Base-by-base conservation (phyloP, 768 basidiomycete genomes). In the Sporobolomyces roseus region DNA sequence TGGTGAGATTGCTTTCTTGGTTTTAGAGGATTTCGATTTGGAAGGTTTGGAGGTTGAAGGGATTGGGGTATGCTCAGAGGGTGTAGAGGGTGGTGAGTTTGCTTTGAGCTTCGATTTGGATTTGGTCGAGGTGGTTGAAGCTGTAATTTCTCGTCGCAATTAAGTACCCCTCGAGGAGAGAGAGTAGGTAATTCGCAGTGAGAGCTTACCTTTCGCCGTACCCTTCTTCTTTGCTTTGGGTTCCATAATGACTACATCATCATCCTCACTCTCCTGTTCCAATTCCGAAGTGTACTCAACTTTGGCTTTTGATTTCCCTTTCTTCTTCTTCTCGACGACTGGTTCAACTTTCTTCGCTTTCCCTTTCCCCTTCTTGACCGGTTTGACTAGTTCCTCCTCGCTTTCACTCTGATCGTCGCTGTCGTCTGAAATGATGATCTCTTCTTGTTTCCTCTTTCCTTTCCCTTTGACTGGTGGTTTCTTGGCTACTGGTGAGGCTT, bases 31-130 rank as follows among this genome's bases (percentile, higher is more conserved):
- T 33, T 58, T 65, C 48, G 41, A 41, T 25, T 46, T 55, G 30
- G 10, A 25, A 21, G 56, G 32, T 25, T 32, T 25, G 17, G 52
- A 41, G 17, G 38, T 17, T 41, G 38, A 41, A 41, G 38, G 10
- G 38, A 41, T 41, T 9, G 38, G 38, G 21, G 13, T 17, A n/a
- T 41, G 43, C 4, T 58, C 43, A 6, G 30, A 25, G 16, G 56
- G 27, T 41, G 56, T n/a, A 9, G 54, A 23, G 21, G 56, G 38
- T 25, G 38, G 56, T 29, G 56, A 46, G n/a, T 58, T 58, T 9
- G 43, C 56, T n/a, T 58, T 58, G 9, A 38, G 12, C 43, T 54
- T 54, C 30, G 52, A 32, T 12, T 9, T 12, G n/a, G 46, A 48
- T 9, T 9, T 9, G 38, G 38, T 41, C 38, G 38, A 41, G 38